Evolutionary conservation across 768 basidiomycete genomes (phyloP).

Genomic region (Hygrophoropsis aurantiaca): DNA sequence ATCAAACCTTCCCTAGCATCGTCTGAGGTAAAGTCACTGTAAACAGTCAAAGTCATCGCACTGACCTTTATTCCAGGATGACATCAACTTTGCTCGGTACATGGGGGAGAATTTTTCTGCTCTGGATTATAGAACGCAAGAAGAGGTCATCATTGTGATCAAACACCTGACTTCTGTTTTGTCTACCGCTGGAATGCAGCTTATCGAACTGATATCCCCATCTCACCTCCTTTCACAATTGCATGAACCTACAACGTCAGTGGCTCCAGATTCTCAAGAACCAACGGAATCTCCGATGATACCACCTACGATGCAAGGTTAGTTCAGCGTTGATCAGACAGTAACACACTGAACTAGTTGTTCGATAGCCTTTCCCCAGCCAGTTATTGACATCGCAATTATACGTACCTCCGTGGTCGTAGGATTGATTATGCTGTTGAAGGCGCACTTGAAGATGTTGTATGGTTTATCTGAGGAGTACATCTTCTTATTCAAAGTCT

Average conservation of each 20-base stretch:
- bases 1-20: constrained; percentile 57
- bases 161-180: constrained; percentile 73
- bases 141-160: constrained; percentile 87
- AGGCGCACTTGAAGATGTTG: constrained; percentile 77
- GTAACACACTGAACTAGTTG: too few species aligned
- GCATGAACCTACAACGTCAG: constrained; percentile 34
- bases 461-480: constrained; percentile 94
- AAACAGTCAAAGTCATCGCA: constrained; percentile 3
- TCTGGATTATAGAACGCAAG: constrained; percentile 93
- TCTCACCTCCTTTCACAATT: constrained; percentile 66
- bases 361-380: constrained; percentile 4
- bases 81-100: constrained; percentile 85
- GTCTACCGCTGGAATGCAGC: constrained; percentile 78
- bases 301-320: too few species aligned
- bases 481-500: constrained; percentile 26
- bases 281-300: neutral
- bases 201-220: constrained; percentile 74
- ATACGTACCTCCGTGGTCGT: constrained; percentile 75
- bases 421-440: constrained; percentile 84
- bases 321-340: too few species aligned
- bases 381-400: constrained; percentile 24
- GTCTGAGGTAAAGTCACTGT: constrained; percentile 46
- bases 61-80: constrained; percentile 48
- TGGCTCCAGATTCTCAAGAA: constrained; percentile 19
- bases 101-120: constrained; percentile 93